These are phyloP conservation scores for Bryoerythrophyllum caledonicum DNA, from an alignment of 225 moss, liverwort and hornwort genomes.

Conservation along the genomic window DNA sequence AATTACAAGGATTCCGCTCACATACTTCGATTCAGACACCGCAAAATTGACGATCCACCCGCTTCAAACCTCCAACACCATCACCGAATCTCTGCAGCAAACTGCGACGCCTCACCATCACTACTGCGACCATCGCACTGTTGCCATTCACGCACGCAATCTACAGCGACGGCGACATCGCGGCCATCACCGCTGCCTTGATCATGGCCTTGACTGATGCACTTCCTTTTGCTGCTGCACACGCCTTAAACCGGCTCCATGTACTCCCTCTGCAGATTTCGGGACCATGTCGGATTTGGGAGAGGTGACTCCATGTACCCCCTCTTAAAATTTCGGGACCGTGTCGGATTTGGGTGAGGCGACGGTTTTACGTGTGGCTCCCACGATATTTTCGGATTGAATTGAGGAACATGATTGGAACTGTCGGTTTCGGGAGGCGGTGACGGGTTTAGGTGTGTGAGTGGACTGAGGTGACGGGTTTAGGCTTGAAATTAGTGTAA, in stretches of 20 bases:
- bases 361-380: neutral
- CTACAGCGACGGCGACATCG: neutral
- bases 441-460: too few species aligned
- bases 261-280: too few species aligned
- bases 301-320: neutral
- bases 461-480: too few species aligned
- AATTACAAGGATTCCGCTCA: conserved; percentile 3
- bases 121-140: neutral
- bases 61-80: neutral
- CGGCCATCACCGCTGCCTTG: neutral
- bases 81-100: neutral
- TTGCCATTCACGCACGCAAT: neutral
- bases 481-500: too few species aligned
- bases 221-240: neutral
- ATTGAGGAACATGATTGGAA: too few species aligned
- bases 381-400: too few species aligned
- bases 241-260: too few species aligned
- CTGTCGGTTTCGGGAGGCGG: too few species aligned
- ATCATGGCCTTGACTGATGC: neutral
- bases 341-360: neutral
- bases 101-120: neutral
- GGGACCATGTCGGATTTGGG: too few species aligned
- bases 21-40: neutral
- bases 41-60: conserved; percentile 5
- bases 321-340: rapidly evolving